Conservation (phyloP, 2,329 filamentous ascomycete genomes). For the Clonostachys sp. region DNA sequence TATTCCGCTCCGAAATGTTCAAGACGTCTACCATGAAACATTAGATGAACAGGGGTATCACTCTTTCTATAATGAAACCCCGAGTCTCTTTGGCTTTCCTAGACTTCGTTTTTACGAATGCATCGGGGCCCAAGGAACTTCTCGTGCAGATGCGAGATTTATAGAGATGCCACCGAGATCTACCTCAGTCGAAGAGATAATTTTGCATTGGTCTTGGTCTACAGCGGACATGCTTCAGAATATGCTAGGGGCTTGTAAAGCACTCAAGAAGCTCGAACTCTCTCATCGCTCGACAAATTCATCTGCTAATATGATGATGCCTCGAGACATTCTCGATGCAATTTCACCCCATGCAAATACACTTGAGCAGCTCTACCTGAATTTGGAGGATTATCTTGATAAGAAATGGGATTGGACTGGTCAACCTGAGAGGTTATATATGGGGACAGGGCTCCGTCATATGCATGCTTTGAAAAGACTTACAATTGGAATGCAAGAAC, state of each 20-base stretch:
- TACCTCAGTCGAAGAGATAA: too few species aligned
- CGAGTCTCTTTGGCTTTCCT: too few species aligned
- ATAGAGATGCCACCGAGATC: too few species aligned
- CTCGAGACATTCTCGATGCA: constrained; percentile 2
- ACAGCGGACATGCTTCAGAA: background rate
- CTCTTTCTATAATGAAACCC: too few species aligned
- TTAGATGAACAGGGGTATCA: too few species aligned
- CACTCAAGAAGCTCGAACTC: background rate
- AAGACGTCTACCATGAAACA: too few species aligned
- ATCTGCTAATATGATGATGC: background rate
- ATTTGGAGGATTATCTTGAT: constrained; percentile 2
- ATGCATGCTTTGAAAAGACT: background rate
- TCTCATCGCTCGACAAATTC: too few species aligned
- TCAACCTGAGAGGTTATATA: background rate
- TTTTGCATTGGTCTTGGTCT: too few species aligned
- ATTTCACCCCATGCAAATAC: constrained; percentile 2
- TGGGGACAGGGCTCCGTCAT: background rate
- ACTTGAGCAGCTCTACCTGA: constrained; percentile 4
- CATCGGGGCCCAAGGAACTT: too few species aligned
- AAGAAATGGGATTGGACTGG: background rate
- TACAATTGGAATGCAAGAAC: background rate
- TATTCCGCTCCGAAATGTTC: too few species aligned
- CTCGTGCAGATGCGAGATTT: too few species aligned
- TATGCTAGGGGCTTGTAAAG: background rate
- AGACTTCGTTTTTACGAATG: too few species aligned